These are phyloP conservation scores for Tolypocladium cylindrosporum DNA, from an alignment of 2,329 filamentous ascomycete genomes.

Conservation along the genomic window DNA sequence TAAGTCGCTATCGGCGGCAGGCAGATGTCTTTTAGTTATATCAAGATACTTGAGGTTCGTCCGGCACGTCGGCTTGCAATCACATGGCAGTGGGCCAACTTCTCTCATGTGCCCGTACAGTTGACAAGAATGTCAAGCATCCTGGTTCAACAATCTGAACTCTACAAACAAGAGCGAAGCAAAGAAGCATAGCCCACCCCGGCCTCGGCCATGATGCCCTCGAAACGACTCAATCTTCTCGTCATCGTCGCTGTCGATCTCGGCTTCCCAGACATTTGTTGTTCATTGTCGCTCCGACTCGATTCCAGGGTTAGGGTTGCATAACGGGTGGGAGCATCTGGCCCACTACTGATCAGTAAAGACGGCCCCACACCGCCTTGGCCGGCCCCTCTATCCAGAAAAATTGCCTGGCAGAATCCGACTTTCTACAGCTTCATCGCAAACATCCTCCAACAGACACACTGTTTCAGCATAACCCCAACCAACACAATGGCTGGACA, in stretches of 20 bases:
- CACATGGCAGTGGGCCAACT: too few relatives aligned
- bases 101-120: too few relatives aligned
- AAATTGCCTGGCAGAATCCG: constrained; percentile 10
- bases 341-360: too few relatives aligned
- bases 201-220: too few relatives aligned
- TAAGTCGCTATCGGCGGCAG: background rate
- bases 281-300: background rate
- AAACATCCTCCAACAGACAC: constrained; percentile 2
- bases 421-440: constrained; percentile 1
- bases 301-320: constrained; percentile 5
- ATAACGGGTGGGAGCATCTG: too few relatives aligned
- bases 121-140: too few relatives aligned
- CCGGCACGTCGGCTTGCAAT: background rate
- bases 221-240: constrained; percentile 11
- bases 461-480: background rate
- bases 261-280: constrained; percentile 11
- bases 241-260: constrained; percentile 16
- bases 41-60: background rate
- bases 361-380: constrained; percentile 7
- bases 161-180: too few relatives aligned
- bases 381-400: constrained; percentile 1
- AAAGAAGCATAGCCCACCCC: too few relatives aligned
- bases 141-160: too few relatives aligned
- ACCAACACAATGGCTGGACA: constrained; percentile 20
- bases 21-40: background rate